These are phyloP conservation scores for Ceratocystis cubensis DNA, from an alignment of 2,329 filamentous ascomycete species.

Conservation along the genomic window DNA sequence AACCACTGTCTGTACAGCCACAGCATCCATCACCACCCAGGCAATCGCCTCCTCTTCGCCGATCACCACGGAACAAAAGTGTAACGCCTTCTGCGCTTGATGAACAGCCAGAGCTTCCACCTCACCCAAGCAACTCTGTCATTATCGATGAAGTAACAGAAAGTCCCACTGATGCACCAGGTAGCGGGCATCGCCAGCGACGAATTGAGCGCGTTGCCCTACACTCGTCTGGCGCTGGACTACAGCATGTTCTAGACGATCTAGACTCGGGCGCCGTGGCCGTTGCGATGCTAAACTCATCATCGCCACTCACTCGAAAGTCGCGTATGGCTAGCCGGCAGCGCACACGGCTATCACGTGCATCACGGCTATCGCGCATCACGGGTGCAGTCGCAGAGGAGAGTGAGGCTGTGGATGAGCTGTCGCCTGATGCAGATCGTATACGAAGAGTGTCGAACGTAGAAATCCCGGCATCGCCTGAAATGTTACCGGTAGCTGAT, in stretches of 20 bases:
- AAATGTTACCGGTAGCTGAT: neutral
- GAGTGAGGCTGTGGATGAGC: constrained; percentile 26
- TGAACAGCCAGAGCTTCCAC: constrained; percentile 14
- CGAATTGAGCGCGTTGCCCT: constrained; percentile 30
- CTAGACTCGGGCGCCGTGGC: constrained; percentile 26
- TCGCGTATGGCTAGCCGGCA: constrained; percentile 23
- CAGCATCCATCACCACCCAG: neutral
- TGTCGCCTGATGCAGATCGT: constrained; percentile 27
- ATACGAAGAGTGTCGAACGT: neutral
- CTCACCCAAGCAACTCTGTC: neutral
- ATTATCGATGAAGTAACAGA: constrained; percentile 37
- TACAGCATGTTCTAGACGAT: constrained; percentile 32
- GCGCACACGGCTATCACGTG: constrained; percentile 4
- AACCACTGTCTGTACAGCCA: neutral
- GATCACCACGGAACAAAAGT: neutral
- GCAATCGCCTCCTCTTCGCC: neutral
- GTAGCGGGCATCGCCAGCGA: constrained; percentile 37
- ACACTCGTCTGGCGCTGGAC: constrained; percentile 32
- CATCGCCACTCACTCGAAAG: constrained; percentile 35
- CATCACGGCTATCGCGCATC: constrained; percentile 13
- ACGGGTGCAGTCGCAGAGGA: constrained; percentile 15
- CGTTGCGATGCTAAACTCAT: constrained; percentile 20
- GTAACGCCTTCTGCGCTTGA: neutral
- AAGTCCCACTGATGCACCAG: constrained; percentile 43
- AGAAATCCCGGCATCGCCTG: constrained; percentile 23